Percentiles rank a stretch among this genome's conserved stretches.
Conservation (phyloP, 2,329 filamentous ascomycete species). For the Colletotrichum shisoi region DNA sequence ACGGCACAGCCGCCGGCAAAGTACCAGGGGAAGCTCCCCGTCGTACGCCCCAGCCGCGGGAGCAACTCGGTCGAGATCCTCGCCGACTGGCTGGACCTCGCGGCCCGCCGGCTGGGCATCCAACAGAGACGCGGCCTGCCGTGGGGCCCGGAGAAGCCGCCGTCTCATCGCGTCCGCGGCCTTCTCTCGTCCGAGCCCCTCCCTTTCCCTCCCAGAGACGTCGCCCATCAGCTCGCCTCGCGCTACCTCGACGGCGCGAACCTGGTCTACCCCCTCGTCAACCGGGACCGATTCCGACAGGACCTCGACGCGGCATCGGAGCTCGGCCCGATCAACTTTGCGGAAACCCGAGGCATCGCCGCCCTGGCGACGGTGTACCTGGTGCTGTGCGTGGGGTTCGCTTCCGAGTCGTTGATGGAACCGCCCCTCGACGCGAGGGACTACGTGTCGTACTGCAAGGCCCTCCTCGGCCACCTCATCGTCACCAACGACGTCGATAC, state of each 20-base stretch:
- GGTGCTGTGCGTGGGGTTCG: conserved; percentile 25
- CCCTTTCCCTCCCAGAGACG: conserved; percentile 7
- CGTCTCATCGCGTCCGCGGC: neutral
- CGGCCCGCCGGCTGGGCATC: conserved; percentile 28
- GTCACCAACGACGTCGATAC: conserved; percentile 37
- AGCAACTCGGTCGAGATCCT: conserved; percentile 35
- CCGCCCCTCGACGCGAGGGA: neutral
- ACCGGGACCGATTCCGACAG: conserved; percentile 11
- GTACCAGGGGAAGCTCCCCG: conserved; percentile 32
- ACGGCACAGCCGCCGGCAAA: neutral
- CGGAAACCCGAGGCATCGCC: conserved; percentile 13
- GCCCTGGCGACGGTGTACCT: conserved; percentile 21
- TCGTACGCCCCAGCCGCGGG: conserved; percentile 29
- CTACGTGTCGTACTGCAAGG: conserved; percentile 40
- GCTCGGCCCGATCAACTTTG: conserved; percentile 6
- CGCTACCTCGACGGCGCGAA: conserved; percentile 29
- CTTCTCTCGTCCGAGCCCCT: conserved; percentile 22
- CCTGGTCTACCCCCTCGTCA: conserved; percentile 23
- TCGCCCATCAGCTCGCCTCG: conserved; percentile 15
- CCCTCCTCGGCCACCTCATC: conserved; percentile 40
- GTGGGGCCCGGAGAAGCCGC: neutral
- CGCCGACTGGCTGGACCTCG: conserved; percentile 33
- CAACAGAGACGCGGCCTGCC: conserved; percentile 25
- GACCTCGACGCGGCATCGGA: conserved; percentile 25
- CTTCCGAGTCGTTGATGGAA: conserved; percentile 6